Conservation (phyloP, 2,329 filamentous ascomycete genomes). For the Monilinia aucupariae region DNA sequence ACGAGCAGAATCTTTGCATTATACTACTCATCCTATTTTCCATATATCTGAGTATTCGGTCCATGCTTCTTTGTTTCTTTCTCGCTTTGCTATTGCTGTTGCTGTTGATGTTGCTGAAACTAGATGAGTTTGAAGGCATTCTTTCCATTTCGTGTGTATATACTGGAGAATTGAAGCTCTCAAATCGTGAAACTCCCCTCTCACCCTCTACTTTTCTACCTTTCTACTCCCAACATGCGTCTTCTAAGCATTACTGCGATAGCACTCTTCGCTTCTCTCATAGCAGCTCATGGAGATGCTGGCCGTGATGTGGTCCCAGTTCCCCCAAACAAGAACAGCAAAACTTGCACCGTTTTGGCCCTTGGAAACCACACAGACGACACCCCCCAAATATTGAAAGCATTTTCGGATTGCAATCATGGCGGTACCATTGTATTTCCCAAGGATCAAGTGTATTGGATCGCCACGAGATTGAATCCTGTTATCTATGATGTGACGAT, state of each 20-base stretch:
- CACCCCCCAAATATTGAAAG: slow-evolving; percentile 46
- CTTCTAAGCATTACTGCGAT: neutral
- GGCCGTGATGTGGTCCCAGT: slow-evolving; percentile 6
- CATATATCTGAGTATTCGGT: no score
- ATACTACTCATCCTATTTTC: no score
- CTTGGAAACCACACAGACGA: slow-evolving; percentile 43
- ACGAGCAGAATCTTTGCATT: no score
- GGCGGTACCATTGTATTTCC: slow-evolving; percentile 48
- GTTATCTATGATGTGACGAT: slow-evolving; percentile 45
- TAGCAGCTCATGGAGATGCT: neutral
- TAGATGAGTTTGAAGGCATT: neutral
- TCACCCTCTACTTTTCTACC: no score
- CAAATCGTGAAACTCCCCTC: neutral
- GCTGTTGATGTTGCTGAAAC: neutral
- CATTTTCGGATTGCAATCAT: slow-evolving; percentile 45
- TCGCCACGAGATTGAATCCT: slow-evolving; percentile 45
- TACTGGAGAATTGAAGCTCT: neutral
- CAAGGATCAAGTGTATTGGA: slow-evolving; percentile 45
- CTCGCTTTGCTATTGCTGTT: neutral
- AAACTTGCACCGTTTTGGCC: slow-evolving; percentile 39
- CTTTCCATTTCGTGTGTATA: neutral
- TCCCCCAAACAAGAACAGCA: slow-evolving; percentile 13
- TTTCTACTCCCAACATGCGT: neutral
- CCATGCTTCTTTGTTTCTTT: neutral
- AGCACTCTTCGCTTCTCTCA: slow-evolving; percentile 4